Base-by-base conservation (phyloP, 2,329 filamentous ascomycete genomes). In the Apiospora phragmitis region DNA sequence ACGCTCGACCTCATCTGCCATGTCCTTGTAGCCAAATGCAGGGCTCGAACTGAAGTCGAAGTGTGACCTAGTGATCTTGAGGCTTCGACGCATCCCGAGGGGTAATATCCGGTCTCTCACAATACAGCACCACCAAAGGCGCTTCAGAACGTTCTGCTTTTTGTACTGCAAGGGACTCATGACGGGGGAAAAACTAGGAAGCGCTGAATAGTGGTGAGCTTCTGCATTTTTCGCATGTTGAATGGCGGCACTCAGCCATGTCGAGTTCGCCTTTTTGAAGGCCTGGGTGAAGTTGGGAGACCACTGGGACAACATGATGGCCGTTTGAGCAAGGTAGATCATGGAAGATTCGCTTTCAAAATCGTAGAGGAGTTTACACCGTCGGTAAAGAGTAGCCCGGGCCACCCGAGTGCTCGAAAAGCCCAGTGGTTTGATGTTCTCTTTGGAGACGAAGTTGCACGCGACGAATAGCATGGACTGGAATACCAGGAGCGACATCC, bases 61-160 rank as follows among this genome's bases (percentile, higher is more conserved):
- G 70, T 85, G 82, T 0, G 79, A 79, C 3, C 83, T 81, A 0
- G 85, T 84, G 69, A 88, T 83, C 71, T 87, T 85, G n/a, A 86
- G 80, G 51, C 82, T 82, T 14, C 85, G 81, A n/a, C 86, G 82
- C 71, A 88, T 81, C 4, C 85, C 83, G 11, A 89, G 79, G 4
- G 83, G 81, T 35, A 88, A 73, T 24, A 86, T 84, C 49, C 85
- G 82, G 74, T 88, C 86, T 14, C 87, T 84, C 6, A 88, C 80
- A 51, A 88, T 80, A 71, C 86, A 87, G 70, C 85, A 86, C 86
- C 86, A 88, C 86, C 86, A 88, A 9, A 89, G 76, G 1, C 86
- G 80, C 76, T 87, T 88, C 42, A 85, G 80, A 9, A 81, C 78
- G 71, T 82, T 80, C 69, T 82, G 79, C 71, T 82, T 81, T 72